These are phyloP conservation scores for Sordariomycetes sp. DNA, from an alignment of 2,329 filamentous ascomycete species.

Conservation along the genomic window DNA sequence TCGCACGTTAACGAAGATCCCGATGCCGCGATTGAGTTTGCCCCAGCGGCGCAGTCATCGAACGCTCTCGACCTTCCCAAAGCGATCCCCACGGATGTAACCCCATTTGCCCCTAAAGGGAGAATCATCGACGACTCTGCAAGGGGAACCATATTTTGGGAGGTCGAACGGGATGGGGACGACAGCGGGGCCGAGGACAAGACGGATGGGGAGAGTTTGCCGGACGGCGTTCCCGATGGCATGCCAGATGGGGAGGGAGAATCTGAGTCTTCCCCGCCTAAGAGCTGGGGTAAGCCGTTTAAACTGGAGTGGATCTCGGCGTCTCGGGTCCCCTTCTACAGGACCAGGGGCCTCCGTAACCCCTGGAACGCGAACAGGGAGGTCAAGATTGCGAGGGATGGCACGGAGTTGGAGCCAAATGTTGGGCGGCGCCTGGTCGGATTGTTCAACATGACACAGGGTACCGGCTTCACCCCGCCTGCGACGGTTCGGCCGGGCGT, in stretches of 20 bases:
- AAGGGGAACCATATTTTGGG: conserved; percentile 96
- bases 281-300: conserved; percentile 86
- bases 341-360: conserved; percentile 77
- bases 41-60: conserved; percentile 49
- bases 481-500: conserved; percentile 16
- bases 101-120: conserved; percentile 67
- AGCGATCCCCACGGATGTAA: conserved; percentile 70
- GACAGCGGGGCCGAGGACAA: conserved; percentile 33
- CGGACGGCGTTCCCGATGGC: conserved; percentile 20
- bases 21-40: conserved; percentile 57
- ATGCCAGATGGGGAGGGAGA: conserved; percentile 6
- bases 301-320: conserved; percentile 84
- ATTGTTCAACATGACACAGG: conserved; percentile 58
- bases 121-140: conserved; percentile 87
- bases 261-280: conserved; percentile 32
- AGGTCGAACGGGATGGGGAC: conserved; percentile 56
- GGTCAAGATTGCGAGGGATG: conserved; percentile 91
- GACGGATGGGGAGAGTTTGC: conserved; percentile 23
- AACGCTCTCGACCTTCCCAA: conserved; percentile 60
- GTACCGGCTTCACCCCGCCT: conserved; percentile 14
- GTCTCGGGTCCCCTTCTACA: conserved; percentile 74
- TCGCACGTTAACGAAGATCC: conserved; percentile 75
- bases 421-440: conserved; percentile 68
- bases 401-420: conserved; percentile 80
- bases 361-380: conserved; percentile 93